A percentile compares a stretch with the other conserved stretches of the same genome.
These are phyloP conservation scores for Fagopyrum homotropicum DNA, from an alignment of 148 eudicot species.

Conservation along the genomic window DNA sequence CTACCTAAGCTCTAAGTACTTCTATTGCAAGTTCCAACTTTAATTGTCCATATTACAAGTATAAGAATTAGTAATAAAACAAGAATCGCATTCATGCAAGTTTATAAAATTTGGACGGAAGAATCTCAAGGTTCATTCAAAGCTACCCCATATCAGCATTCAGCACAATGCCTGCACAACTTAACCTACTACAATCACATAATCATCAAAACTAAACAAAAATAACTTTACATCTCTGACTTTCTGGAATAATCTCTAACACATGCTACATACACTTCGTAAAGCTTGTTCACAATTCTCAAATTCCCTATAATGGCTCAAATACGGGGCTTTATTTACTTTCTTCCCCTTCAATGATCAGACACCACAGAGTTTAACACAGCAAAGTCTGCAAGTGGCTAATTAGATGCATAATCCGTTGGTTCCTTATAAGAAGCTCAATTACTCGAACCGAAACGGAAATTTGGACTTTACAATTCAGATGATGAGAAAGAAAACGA, in stretches of 20 bases:
- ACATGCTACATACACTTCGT: neutral
- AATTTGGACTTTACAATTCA: neutral
- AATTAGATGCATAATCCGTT: neutral
- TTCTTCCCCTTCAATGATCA: neutral
- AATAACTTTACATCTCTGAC: too few relatives aligned
- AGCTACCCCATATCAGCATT: neutral
- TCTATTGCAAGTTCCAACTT: too few relatives aligned
- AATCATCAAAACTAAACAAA: too few relatives aligned
- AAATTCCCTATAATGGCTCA: neutral
- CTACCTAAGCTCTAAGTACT: too few relatives aligned
- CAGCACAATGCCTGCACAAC: too few relatives aligned
- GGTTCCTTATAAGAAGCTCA: neutral
- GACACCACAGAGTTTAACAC: neutral
- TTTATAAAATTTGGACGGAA: neutral
- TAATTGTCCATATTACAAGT: too few relatives aligned
- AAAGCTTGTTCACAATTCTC: neutral
- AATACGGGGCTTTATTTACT: neutral
- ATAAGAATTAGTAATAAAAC: too few relatives aligned
- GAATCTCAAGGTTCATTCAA: neutral
- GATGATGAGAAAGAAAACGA: neutral
- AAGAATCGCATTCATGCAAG: neutral
- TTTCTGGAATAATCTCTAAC: too few relatives aligned
- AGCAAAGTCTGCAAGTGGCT: neutral
- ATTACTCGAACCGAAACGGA: neutral
- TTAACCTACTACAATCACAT: too few relatives aligned